Percentiles rank a stretch among this genome's conserved stretches.
Conservation (phyloP, 805 yeast genomes). For the Saccharomycopsis olivae region DNA sequence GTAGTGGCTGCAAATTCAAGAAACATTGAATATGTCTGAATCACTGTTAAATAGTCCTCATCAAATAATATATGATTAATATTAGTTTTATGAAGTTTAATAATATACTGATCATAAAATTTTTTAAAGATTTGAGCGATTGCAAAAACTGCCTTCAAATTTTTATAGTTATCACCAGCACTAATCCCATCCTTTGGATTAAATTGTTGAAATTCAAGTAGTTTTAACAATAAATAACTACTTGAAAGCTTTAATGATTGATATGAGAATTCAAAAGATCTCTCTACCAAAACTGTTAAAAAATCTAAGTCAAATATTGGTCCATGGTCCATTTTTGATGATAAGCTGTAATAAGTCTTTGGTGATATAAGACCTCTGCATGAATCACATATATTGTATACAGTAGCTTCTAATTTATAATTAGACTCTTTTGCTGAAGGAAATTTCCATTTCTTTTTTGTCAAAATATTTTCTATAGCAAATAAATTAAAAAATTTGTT, state of each 20-base stretch:
- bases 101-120: slow-evolving; percentile 7
- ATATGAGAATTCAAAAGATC: slow-evolving; percentile 9
- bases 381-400: neutral
- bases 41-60: slow-evolving; percentile 2
- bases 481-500: slow-evolving; percentile 1
- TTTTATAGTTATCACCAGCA: neutral
- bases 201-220: no score
- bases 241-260: slow-evolving; percentile 13
- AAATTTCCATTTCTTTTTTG: slow-evolving; percentile 4
- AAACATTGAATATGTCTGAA: slow-evolving; percentile 8
- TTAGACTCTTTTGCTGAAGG: slow-evolving; percentile 9
- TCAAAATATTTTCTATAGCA: neutral
- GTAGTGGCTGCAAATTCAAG: slow-evolving; percentile 4
- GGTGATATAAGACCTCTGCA: neutral
- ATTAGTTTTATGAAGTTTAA: slow-evolving; percentile 9
- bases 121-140: slow-evolving; percentile 10
- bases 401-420: slow-evolving; percentile 4
- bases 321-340: no score
- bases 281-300: slow-evolving; percentile 7
- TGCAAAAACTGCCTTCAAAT: slow-evolving; percentile 10
- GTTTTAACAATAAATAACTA: slow-evolving; percentile 8
- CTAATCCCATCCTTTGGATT: no score
- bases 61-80: slow-evolving; percentile 3
- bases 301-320: slow-evolving; percentile 2
- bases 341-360: neutral